These are phyloP conservation scores for Alnus rubra DNA, from an alignment of 306 rosid genomes.

Conservation along the genomic window DNA sequence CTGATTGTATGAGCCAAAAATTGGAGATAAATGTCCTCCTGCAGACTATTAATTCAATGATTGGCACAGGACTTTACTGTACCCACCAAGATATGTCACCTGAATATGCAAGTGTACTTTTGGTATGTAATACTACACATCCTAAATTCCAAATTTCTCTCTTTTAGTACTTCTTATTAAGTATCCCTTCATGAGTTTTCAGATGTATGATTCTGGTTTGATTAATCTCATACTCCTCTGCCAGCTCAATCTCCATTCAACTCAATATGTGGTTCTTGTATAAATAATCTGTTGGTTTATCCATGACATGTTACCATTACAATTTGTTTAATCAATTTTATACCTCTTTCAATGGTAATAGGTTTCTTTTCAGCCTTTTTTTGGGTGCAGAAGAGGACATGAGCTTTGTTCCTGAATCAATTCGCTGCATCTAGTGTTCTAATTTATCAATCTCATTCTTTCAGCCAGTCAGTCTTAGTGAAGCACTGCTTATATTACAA, in stretches of 20 bases:
- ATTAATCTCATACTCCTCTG: conserved; percentile 15
- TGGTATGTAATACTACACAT: conserved; percentile 48
- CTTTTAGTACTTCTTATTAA: conserved; percentile 12
- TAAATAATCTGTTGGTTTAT: neutral
- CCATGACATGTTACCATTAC: neutral
- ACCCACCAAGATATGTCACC: conserved; percentile 98
- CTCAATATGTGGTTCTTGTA: neutral
- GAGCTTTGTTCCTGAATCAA: conserved; percentile 3
- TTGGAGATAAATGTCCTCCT: conserved; percentile 20
- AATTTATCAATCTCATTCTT: conserved; percentile 6
- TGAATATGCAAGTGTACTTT: conserved; percentile 89
- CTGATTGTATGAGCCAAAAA: neutral
- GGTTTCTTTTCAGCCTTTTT: neutral
- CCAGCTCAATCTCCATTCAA: neutral
- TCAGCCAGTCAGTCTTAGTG: neutral
- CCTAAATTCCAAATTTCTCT: neutral
- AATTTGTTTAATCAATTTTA: neutral
- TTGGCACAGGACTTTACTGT: conserved; percentile 84
- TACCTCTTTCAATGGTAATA: neutral
- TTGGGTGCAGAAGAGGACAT: neutral
- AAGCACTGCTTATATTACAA: neutral
- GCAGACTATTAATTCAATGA: conserved; percentile 17
- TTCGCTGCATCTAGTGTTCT: conserved; percentile 1
- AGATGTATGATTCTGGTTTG: neutral
- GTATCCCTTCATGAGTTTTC: conserved; percentile 21